These are phyloP conservation scores for Tolypocladium sp. DNA, from an alignment of 2,329 filamentous ascomycete species.

Conservation along the genomic window DNA sequence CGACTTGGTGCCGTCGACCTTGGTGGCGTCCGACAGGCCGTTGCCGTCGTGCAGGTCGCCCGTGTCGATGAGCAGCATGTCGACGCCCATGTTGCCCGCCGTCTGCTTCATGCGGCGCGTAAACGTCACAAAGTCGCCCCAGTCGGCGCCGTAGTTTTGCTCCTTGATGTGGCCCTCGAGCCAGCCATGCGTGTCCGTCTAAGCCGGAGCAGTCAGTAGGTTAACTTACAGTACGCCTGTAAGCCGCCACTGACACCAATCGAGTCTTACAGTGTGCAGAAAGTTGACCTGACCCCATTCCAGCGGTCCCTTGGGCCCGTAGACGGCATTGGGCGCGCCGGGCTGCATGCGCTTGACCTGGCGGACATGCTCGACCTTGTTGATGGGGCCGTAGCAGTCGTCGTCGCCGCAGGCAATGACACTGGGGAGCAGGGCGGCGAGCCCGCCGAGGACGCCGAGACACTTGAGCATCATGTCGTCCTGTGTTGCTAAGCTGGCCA, in stretches of 20 bases:
- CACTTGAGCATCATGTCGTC: slow-evolving; percentile 4
- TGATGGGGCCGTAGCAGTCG: slow-evolving; percentile 30
- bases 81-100: slow-evolving; percentile 46
- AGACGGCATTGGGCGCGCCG: slow-evolving; percentile 29
- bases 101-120: slow-evolving; percentile 49
- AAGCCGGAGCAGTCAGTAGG: neutral
- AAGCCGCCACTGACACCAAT: neutral
- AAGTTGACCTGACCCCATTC: slow-evolving; percentile 58
- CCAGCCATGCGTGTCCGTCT: slow-evolving; percentile 54
- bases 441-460: slow-evolving; percentile 4
- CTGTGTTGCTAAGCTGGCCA: neutral
- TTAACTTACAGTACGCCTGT: too few species aligned
- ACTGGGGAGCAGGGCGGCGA: slow-evolving; percentile 8
- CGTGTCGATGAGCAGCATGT: slow-evolving; percentile 52
- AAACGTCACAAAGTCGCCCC: slow-evolving; percentile 57
- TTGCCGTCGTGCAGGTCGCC: slow-evolving; percentile 60
- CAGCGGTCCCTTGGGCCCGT: slow-evolving; percentile 33
- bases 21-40: slow-evolving; percentile 51
- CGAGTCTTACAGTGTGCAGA: slow-evolving; percentile 37
- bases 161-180: slow-evolving; percentile 52
- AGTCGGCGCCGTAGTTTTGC: slow-evolving; percentile 55
- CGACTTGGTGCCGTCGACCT: slow-evolving; percentile 44
- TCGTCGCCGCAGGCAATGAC: slow-evolving; percentile 25
- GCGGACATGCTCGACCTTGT: slow-evolving; percentile 33
- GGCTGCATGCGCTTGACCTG: slow-evolving; percentile 41